These are phyloP conservation scores for Wickerhamiella australiensis DNA, from an alignment of 805 yeast species.

Conservation along the genomic window DNA sequence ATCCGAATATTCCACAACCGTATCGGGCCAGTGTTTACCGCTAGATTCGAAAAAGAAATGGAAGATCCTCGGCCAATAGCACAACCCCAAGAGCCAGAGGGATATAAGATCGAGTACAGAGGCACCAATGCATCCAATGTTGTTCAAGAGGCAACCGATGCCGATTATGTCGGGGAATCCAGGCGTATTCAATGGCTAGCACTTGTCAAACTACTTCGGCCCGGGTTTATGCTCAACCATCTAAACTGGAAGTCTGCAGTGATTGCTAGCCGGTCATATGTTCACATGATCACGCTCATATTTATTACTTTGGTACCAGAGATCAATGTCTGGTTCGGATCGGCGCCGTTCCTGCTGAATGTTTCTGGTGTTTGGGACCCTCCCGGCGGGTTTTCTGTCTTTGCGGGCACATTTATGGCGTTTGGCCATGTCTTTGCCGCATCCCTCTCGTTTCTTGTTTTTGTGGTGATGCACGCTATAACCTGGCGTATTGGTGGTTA, in stretches of 20 bases:
- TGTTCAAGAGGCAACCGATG: not conserved
- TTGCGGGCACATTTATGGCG: slow-evolving; percentile 5
- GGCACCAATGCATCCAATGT: not conserved
- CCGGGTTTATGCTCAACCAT: slow-evolving; percentile 19
- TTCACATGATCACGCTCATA: slow-evolving; percentile 16
- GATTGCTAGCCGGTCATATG: slow-evolving; percentile 21
- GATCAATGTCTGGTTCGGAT: slow-evolving; percentile 18
- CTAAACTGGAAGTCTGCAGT: slow-evolving; percentile 19
- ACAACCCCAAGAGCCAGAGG: not conserved
- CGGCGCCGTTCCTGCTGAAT: slow-evolving; percentile 18
- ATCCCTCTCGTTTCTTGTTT: not conserved
- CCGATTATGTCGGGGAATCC: not conserved
- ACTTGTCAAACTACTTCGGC: not conserved
- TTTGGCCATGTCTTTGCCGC: not conserved
- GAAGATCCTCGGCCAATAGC: not conserved
- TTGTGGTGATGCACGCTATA: slow-evolving; percentile 3
- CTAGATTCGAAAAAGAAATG: not conserved
- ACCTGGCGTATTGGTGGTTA: slow-evolving; percentile 9
- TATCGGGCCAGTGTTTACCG: not conserved
- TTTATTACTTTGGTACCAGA: slow-evolving; percentile 15
- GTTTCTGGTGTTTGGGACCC: slow-evolving; percentile 18
- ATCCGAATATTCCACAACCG: too few relatives aligned
- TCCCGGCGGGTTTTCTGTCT: slow-evolving; percentile 21
- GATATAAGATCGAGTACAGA: not conserved
- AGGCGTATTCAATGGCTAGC: not conserved